These are phyloP conservation scores for Spongispora temasekensis DNA, from an alignment of 1,284 basidiomycete genomes.

Conservation along the genomic window DNA sequence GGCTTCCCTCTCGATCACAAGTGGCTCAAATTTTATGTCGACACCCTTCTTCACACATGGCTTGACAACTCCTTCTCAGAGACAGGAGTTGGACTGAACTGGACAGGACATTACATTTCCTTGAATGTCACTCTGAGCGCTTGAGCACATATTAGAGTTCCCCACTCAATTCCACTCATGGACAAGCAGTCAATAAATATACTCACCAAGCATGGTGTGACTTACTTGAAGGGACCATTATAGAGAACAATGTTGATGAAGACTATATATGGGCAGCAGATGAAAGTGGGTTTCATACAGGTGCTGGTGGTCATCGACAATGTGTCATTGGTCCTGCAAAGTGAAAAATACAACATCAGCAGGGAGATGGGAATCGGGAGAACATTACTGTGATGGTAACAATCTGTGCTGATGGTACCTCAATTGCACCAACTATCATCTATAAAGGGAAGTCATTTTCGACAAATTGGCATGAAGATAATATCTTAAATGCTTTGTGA, in stretches of 20 bases:
- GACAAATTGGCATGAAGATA: not conserved
- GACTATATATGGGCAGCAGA: too few species aligned
- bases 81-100: too few species aligned
- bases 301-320: not conserved
- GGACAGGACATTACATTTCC: too few species aligned
- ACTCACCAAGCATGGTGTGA: too few species aligned
- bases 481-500: not conserved
- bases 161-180: too few species aligned
- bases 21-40: not conserved
- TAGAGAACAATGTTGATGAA: too few species aligned
- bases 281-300: too few species aligned
- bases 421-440: not conserved
- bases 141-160: too few species aligned
- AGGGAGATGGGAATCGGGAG: not conserved
- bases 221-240: too few species aligned
- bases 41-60: not conserved
- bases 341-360: not conserved
- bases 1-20: not conserved
- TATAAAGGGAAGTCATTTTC: not conserved
- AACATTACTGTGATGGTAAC: not conserved
- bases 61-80: too few species aligned
- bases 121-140: too few species aligned
- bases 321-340: not conserved
- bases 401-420: not conserved
- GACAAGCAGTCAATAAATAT: too few species aligned